Conservation (phyloP, 306 rosid genomes). For the Lablab purpureus region DNA sequence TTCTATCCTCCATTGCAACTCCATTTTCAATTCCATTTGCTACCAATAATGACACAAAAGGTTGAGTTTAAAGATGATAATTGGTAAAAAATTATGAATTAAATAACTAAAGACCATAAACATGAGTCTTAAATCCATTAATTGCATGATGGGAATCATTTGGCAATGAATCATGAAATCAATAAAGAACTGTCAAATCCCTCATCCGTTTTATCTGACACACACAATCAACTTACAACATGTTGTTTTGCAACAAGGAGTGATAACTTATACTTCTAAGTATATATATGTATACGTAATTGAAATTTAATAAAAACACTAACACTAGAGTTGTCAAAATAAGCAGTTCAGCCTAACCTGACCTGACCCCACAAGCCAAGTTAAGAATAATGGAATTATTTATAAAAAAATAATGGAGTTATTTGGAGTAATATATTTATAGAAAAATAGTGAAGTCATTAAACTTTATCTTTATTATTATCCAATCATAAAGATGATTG, state of each 20-base stretch:
- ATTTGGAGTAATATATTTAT: no score
- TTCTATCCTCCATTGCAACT: conserved; percentile 72
- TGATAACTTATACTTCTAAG: neutral
- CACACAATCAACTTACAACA: neutral
- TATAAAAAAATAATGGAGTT: no score
- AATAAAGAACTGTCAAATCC: neutral
- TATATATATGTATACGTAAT: neutral
- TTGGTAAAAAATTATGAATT: conserved; percentile 11
- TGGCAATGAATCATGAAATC: conserved; percentile 1
- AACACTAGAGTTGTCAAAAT: no score
- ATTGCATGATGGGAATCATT: conserved; percentile 20
- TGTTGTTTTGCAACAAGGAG: neutral
- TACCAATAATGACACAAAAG: conserved; percentile 26
- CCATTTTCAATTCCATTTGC: conserved; percentile 77
- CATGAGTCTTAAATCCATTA: neutral
- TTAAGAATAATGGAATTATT: no score
- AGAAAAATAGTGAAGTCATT: no score
- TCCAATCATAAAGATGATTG: no score
- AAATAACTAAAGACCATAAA: neutral
- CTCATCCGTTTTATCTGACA: conserved; percentile 2
- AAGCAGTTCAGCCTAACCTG: no score
- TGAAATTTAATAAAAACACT: conserved; percentile 1
- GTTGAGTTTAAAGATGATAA: conserved; percentile 1
- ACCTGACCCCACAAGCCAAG: no score
- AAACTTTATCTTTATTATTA: no score